Conservation (phyloP, 2,329 filamentous ascomycete genomes). For the Ophiosphaerella korrae region DNA sequence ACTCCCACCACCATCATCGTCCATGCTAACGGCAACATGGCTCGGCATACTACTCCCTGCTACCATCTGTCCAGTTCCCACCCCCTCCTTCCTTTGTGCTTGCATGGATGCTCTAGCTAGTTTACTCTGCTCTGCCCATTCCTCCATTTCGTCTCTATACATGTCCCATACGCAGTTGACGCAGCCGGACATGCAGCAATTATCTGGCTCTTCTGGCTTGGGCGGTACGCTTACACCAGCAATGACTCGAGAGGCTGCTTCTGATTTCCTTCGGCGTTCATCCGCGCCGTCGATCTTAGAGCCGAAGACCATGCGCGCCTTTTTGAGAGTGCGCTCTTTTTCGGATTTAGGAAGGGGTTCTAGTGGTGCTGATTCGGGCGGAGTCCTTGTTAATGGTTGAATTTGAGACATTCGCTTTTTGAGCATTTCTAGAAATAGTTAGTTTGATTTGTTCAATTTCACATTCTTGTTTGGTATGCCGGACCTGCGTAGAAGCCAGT, state of each 20-base stretch:
- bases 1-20: conserved; percentile 79
- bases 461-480: not conserved
- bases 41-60: conserved; percentile 49
- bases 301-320: conserved; percentile 78
- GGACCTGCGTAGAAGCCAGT: conserved; percentile 47
- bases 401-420: conserved; percentile 33
- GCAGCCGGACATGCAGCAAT: conserved; percentile 99
- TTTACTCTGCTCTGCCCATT: conserved; percentile 72
- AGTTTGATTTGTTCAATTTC: not conserved
- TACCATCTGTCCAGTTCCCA: conserved; percentile 44
- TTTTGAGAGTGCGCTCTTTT: conserved; percentile 61
- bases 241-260: conserved; percentile 66
- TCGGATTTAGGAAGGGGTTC: conserved; percentile 52
- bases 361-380: conserved; percentile 37
- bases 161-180: conserved; percentile 97
- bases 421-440: conserved; percentile 44
- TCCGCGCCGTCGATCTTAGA: conserved; percentile 75
- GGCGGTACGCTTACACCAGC: conserved; percentile 85
- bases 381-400: conserved; percentile 40
- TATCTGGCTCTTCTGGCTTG: conserved; percentile 86
- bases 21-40: conserved; percentile 67
- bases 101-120: conserved; percentile 65
- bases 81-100: conserved; percentile 32
- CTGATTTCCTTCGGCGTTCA: conserved; percentile 67
- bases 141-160: conserved; percentile 89